Base-by-base conservation (phyloP, 176 grass and related monocot species). In the Oryza nivara region DNA sequence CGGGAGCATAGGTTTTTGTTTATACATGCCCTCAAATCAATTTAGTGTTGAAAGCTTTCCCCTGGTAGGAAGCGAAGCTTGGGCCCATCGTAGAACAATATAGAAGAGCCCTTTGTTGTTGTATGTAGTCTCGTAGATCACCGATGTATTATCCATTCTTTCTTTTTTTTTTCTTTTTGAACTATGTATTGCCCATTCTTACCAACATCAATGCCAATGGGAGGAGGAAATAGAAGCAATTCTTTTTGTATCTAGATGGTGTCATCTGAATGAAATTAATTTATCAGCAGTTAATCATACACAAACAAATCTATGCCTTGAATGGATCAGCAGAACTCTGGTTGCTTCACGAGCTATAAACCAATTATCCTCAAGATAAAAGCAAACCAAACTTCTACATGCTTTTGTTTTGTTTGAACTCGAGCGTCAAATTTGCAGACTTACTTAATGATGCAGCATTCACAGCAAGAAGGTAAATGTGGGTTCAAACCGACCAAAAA, bases 41-140 rank as follows among this genome's bases (percentile, higher is more conserved):
- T 32, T 38, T 44, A 72, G 35, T 9, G 54, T 54, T 71, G 17
- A 23, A 34, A 85, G 30, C 43, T 45, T 70, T 51, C 45, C 40
- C 64, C 9, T 49, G 61, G 32, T 12, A 17, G 72, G 12, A 65
- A 44, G 63, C 58, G 7, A 78, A 58, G 64, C 5, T 60, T 68
- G 17, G 23, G 65, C 51, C 36, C 40, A 6, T 80, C 1, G 64
- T 58, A 58, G 19, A 14, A 72, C 72, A 82, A 78, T 82, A 68
- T 61, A 81, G 68, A 74, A 78, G 46, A 65, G 48, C 32, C 32
- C 65, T 77, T n/a, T 68, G 73, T 84, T 77, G 40, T 41, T 41
- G 40, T 40, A 40, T 40, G 38, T 41, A 41, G 40, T 41, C 40
- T 8, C 8, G 74, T 76, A 74, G 71, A 83, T 49, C 71, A 34